These are phyloP conservation scores for Botrytis fragariae DNA, from an alignment of 2,329 filamentous ascomycete species.

Conservation along the genomic window DNA sequence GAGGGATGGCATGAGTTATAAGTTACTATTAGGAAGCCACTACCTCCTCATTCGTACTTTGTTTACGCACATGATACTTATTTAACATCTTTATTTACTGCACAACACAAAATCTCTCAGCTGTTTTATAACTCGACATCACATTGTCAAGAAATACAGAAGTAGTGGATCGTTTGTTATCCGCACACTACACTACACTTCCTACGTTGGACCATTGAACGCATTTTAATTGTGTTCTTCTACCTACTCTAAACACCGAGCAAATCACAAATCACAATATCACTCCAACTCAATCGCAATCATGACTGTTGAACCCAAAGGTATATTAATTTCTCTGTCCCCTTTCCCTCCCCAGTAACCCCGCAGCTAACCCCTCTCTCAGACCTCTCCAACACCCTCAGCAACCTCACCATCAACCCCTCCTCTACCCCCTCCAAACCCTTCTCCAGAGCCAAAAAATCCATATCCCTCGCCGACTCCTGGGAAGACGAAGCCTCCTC, in stretches of 20 bases:
- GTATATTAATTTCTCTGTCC: neutral
- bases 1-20: neutral
- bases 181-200: neutral
- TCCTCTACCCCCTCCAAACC: conserved; percentile 27
- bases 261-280: neutral
- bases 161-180: neutral
- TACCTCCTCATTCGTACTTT: neutral
- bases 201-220: neutral
- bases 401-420: conserved; percentile 26
- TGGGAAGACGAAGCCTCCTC: conserved; percentile 71
- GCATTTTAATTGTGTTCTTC: neutral
- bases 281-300: neutral
- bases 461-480: conserved; percentile 56
- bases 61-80: neutral
- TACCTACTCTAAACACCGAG: neutral
- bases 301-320: conserved; percentile 18
- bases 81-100: neutral
- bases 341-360: neutral
- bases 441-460: conserved; percentile 35
- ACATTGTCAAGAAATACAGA: neutral
- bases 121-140: neutral
- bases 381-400: conserved; percentile 31
- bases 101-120: neutral
- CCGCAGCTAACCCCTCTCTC: conserved; percentile 25
- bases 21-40: neutral